These are phyloP conservation scores for Tylopilus vinaceipallidus DNA, from an alignment of 768 basidiomycete genomes.

Conservation along the genomic window DNA sequence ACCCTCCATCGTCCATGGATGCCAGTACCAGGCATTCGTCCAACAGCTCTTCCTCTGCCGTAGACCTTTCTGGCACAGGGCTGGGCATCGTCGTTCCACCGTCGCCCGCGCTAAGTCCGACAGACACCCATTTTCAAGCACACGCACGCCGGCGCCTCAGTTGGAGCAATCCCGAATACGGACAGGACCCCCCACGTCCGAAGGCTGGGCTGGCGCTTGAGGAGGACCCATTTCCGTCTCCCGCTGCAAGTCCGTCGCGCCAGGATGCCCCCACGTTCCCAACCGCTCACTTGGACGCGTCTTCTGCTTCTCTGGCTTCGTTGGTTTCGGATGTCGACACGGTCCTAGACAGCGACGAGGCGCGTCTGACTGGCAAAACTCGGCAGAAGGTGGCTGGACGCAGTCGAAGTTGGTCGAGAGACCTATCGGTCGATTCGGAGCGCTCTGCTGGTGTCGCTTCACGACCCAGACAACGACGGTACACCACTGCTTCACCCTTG, in stretches of 20 bases:
- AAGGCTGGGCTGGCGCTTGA: too few species aligned
- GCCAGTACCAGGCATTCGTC: constrained; percentile 16
- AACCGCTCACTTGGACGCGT: constrained; percentile 45
- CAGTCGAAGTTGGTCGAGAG: constrained; percentile 22
- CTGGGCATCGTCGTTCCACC: constrained; percentile 44
- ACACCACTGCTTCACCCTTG: constrained; percentile 53
- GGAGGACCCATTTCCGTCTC: constrained; percentile 51
- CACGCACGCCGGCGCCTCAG: constrained; percentile 55
- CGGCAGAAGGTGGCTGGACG: constrained; percentile 26
- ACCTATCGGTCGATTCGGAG: constrained; percentile 45
- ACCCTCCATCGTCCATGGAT: too few species aligned
- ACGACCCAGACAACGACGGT: constrained; percentile 37
- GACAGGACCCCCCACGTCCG: constrained; percentile 48
- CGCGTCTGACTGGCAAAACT: constrained; percentile 52
- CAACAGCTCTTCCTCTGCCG: constrained; percentile 51
- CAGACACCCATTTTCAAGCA: constrained; percentile 30
- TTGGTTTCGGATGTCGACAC: constrained; percentile 36
- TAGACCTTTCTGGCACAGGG: constrained; percentile 52
- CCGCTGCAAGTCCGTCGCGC: constrained; percentile 34
- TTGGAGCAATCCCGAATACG: constrained; percentile 49
- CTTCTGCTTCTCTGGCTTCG: constrained; percentile 51
- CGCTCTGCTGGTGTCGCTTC: constrained; percentile 40
- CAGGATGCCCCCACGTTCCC: constrained; percentile 38
- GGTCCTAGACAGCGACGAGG: constrained; percentile 56
- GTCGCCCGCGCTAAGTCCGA: constrained; percentile 45